Percentiles rank a stretch among this genome's conserved stretches.
phyloP scores from a whole-genome alignment of 148 eudicot genomes.

The Gaultheria prostrata region DNA sequence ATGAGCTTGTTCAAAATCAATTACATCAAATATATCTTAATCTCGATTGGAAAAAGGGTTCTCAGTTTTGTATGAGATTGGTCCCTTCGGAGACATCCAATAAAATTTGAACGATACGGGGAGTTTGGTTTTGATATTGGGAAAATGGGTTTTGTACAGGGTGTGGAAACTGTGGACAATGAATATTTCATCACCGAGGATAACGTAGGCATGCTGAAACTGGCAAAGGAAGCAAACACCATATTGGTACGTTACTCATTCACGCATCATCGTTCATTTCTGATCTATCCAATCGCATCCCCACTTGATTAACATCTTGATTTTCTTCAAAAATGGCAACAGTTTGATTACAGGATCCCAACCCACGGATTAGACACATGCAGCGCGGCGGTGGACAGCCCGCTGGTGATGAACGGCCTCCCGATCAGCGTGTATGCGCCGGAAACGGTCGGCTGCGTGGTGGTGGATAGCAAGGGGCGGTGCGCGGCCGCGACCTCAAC shows the following conservation, averaged over 20 bases:
- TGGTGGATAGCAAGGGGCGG: slow-evolving; percentile 66
- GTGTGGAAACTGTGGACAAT: slow-evolving; percentile 61
- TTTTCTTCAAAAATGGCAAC: neutral
- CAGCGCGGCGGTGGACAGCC: slow-evolving; percentile 41
- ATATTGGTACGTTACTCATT: slow-evolving; percentile 44
- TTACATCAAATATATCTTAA: neutral
- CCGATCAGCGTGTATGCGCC: slow-evolving; percentile 74
- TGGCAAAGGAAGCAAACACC: slow-evolving; percentile 78
- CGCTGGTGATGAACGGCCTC: slow-evolving; percentile 68
- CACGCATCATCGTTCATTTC: neutral
- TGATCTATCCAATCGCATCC: neutral
- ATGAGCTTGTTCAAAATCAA: no score
- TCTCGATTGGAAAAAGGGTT: neutral
- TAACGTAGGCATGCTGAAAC: slow-evolving; percentile 64
- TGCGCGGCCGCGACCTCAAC: slow-evolving; percentile 95
- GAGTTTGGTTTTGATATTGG: neutral
- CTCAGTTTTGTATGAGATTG: neutral
- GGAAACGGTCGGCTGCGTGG: slow-evolving; percentile 90
- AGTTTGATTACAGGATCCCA: slow-evolving; percentile 86
- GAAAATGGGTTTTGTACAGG: slow-evolving; percentile 29
- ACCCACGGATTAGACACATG: slow-evolving; percentile 38
- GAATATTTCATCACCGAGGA: slow-evolving; percentile 75
- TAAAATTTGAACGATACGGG: no score
- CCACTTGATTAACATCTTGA: neutral
- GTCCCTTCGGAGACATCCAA: no score